Percentiles rank a stretch among this genome's conserved stretches.
phyloP scores from a whole-genome alignment of 345 rosid species.

The Fremontodendron californicum region DNA sequence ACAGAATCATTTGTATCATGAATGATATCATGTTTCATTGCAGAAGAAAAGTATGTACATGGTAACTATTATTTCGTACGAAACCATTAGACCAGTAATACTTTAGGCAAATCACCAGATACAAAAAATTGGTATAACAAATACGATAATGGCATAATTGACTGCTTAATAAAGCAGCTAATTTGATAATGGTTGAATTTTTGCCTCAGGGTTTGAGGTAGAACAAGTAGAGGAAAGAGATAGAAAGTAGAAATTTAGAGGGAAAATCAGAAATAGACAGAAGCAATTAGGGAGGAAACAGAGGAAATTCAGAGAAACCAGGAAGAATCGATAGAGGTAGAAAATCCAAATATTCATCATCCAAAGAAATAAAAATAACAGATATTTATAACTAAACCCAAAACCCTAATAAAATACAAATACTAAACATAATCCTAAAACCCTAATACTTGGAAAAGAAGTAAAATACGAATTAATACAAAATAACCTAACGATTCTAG shows the following conservation, averaged over 20 bases:
- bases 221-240: not conserved
- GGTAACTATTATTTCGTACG: no score
- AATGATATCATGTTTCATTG: not conserved
- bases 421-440: no score
- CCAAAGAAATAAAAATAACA: no score
- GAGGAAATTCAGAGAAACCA: no score
- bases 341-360: no score
- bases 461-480: no score
- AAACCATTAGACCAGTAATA: not conserved
- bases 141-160: not conserved
- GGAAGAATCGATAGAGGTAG: no score
- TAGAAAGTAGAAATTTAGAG: not conserved
- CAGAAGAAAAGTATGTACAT: not conserved
- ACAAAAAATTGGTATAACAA: not conserved
- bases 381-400: no score
- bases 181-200: not conserved
- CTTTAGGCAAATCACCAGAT: not conserved
- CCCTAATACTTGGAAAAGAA: no score
- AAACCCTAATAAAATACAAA: no score
- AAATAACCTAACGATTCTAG: no score
- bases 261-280: not conserved
- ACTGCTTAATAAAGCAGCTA: not conserved
- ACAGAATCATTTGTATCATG: conserved; percentile 21
- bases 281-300: no score
- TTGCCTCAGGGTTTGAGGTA: not conserved